Evolutionary conservation across 208 protist species (phyloP).

Genomic region (Trypanosoma brucei): DNA sequence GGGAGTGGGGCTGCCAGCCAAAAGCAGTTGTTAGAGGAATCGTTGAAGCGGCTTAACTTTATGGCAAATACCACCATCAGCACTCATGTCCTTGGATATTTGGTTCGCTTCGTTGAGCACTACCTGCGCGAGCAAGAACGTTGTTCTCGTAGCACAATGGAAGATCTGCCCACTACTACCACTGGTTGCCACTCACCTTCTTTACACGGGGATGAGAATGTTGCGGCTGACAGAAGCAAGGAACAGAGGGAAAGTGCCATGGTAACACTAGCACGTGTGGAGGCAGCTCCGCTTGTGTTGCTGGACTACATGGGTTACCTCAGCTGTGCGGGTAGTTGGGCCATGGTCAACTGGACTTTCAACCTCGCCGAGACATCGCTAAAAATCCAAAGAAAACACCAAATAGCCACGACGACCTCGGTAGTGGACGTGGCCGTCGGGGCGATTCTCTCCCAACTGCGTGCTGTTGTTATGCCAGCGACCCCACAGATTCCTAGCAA

Average conservation of each 20-base stretch:
- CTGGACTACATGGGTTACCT: slow-evolving; percentile 70
- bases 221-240: not conserved
- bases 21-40: slow-evolving; percentile 15
- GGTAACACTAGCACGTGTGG: slow-evolving; percentile 22
- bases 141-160: slow-evolving; percentile 24
- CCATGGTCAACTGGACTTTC: slow-evolving; percentile 57
- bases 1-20: not conserved
- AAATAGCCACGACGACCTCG: slow-evolving; percentile 25
- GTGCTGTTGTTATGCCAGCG: slow-evolving; percentile 30
- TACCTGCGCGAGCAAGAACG: slow-evolving; percentile 55
- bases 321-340: slow-evolving; percentile 47
- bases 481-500: slow-evolving; percentile 22
- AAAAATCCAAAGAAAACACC: slow-evolving; percentile 34
- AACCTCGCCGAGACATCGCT: slow-evolving; percentile 60
- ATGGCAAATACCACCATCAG: slow-evolving; percentile 20
- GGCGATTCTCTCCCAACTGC: slow-evolving; percentile 66
- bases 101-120: slow-evolving; percentile 70
- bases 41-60: slow-evolving; percentile 19
- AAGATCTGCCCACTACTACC: slow-evolving; percentile 10
- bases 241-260: slow-evolving; percentile 14
- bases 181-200: not conserved
- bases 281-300: slow-evolving; percentile 46
- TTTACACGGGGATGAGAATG: not conserved
- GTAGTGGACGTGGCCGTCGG: slow-evolving; percentile 27
- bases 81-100: slow-evolving; percentile 26